Evolutionary conservation across 768 basidiomycete species (phyloP).

Genomic region (Termitomyces sp.): DNA sequence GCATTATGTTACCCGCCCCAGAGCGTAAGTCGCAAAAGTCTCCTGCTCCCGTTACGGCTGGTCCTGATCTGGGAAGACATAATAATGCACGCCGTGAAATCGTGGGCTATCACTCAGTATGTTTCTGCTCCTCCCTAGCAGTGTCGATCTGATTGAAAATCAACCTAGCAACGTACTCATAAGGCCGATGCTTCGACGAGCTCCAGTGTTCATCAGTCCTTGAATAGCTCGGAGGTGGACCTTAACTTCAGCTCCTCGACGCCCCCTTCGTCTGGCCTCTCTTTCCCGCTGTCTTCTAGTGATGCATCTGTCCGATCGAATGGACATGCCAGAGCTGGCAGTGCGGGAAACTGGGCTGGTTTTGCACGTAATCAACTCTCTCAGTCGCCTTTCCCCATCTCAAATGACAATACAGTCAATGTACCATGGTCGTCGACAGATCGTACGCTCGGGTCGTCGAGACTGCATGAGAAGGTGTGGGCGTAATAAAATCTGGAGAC

Average conservation of each 20-base stretch:
- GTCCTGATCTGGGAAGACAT: conserved; percentile 79
- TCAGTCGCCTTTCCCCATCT: conserved; percentile 47
- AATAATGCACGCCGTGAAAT: conserved; percentile 67
- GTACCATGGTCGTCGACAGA: conserved; percentile 58
- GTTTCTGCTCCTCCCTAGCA: conserved; percentile 13
- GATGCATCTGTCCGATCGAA: conserved; percentile 43
- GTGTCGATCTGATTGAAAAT: conserved; percentile 8
- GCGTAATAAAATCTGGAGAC: conserved; percentile 26
- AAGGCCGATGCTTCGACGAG: conserved; percentile 39
- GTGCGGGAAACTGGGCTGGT: conserved; percentile 75
- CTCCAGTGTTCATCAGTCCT: conserved; percentile 64
- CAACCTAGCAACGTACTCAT: conserved; percentile 35
- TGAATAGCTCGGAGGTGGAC: conserved; percentile 67
- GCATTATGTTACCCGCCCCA: conserved; percentile 50
- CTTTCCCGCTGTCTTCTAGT: conserved; percentile 37
- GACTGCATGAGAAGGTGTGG: conserved; percentile 60
- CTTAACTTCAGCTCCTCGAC: conserved; percentile 55
- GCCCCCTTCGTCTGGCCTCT: conserved; percentile 32
- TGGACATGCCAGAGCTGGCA: conserved; percentile 73
- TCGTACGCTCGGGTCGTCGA: conserved; percentile 41
- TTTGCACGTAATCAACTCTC: conserved; percentile 50
- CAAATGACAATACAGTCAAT: conserved; percentile 49
- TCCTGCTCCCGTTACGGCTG: conserved; percentile 79
- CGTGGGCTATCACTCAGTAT: conserved; percentile 69
- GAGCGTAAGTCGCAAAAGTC: conserved; percentile 61